Conservation (phyloP, 179 eudicot species). For the Actinidia arguta region DNA sequence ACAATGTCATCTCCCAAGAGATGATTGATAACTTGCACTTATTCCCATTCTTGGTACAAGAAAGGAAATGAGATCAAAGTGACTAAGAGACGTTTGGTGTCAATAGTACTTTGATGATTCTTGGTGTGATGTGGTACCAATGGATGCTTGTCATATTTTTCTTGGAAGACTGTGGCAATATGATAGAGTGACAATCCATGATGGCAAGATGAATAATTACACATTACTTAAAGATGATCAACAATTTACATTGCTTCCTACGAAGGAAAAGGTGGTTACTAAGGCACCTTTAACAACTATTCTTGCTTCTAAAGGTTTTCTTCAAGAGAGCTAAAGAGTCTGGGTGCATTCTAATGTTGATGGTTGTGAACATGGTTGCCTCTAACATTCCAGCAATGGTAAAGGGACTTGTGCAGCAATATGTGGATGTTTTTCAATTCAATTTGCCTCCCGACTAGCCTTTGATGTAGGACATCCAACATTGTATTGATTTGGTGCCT, state of each 20-base stretch:
- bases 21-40: not conserved
- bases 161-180: not conserved
- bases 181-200: not conserved
- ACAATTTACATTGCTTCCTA: not conserved
- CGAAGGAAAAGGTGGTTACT: not conserved
- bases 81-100: not conserved
- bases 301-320: not conserved
- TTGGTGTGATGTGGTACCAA: not conserved
- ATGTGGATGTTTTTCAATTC: no score
- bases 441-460: no score
- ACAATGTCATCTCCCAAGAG: not conserved
- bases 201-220: not conserved
- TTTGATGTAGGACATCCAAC: no score
- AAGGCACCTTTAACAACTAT: not conserved
- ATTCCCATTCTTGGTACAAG: no score
- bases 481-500: no score
- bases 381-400: no score
- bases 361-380: no score
- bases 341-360: no score
- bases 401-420: no score
- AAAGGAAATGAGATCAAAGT: no score
- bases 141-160: not conserved
- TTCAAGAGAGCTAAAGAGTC: no score
- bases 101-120: not conserved
- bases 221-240: not conserved